Conservation (phyloP, 768 basidiomycete species). For the Rickenella mellea region DNA sequence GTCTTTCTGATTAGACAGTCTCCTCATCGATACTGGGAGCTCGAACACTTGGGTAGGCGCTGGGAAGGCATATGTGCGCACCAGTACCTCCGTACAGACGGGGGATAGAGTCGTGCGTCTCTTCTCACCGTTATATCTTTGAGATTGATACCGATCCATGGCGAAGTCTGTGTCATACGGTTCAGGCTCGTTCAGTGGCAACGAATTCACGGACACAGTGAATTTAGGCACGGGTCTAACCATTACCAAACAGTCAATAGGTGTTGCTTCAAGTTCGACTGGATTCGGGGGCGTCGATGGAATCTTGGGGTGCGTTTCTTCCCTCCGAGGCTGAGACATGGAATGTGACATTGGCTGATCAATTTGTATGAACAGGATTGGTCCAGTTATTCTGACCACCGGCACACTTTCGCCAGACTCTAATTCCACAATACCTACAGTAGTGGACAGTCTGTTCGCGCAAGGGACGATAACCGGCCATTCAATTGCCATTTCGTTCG, state of each 20-base stretch:
- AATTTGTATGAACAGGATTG: conserved; percentile 32
- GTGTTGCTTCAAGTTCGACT: conserved; percentile 37
- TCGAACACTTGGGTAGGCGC: conserved; percentile 71
- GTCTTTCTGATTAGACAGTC: conserved; percentile 27
- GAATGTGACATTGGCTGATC: no score
- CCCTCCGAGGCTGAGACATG: background rate
- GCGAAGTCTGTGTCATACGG: conserved; percentile 47
- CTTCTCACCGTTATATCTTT: background rate
- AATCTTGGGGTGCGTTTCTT: conserved; percentile 44
- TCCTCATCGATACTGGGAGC: conserved; percentile 58
- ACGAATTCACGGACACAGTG: conserved; percentile 43
- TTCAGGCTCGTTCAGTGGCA: conserved; percentile 52
- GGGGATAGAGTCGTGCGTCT: conserved; percentile 35
- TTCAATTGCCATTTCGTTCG: conserved; percentile 41
- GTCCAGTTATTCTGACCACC: conserved; percentile 45
- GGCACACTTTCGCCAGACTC: conserved; percentile 25
- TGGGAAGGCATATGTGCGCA: conserved; percentile 29
- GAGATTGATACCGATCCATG: conserved; percentile 10
- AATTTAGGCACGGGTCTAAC: conserved; percentile 38
- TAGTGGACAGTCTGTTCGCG: conserved; percentile 34
- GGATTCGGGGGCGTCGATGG: conserved; percentile 50
- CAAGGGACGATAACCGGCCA: conserved; percentile 29
- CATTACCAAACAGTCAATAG: conserved; percentile 51
- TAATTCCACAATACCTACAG: conserved; percentile 5
- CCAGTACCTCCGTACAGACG: conserved; percentile 41